A percentile compares a stretch with the other conserved stretches of the same genome.
Conservation (phyloP, 1,284 basidiomycete genomes). For the Flammula alnicola region DNA sequence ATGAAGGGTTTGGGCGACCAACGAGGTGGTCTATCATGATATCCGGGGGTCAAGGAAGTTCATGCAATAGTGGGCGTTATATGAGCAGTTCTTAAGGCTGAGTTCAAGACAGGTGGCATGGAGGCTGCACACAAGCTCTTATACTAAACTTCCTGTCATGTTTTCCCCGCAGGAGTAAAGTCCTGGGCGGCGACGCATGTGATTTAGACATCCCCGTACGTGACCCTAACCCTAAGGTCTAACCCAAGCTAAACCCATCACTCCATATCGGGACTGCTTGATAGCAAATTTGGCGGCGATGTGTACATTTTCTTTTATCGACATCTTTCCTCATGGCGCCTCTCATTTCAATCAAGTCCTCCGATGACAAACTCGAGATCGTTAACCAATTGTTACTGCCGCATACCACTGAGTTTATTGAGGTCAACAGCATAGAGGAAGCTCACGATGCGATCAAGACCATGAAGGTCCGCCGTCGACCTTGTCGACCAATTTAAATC, state of each 20-base stretch:
- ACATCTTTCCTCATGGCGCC: conserved; percentile 22
- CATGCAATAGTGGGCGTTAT: conserved; percentile 9
- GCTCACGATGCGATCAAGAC: conserved; percentile 91
- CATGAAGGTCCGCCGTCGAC: conserved; percentile 71
- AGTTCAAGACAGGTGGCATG: conserved; percentile 14
- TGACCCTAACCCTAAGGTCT: conserved; percentile 29
- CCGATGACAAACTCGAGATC: conserved; percentile 76
- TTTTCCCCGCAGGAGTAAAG: conserved; percentile 3
- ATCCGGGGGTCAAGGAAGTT: conserved; percentile 10
- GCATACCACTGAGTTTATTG: conserved; percentile 76
- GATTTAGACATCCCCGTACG: conserved; percentile 28
- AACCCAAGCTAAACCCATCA: no score
- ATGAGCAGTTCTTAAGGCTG: conserved; percentile 16
- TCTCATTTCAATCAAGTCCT: conserved; percentile 68
- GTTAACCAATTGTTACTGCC: conserved; percentile 87
- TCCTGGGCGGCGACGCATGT: conserved; percentile 40
- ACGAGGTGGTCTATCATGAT: conserved; percentile 85
- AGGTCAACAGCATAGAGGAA: conserved; percentile 74
- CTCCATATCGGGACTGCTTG: conserved; percentile 6
- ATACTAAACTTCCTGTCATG: neutral
- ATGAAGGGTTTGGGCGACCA: conserved; percentile 76
- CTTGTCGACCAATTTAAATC: conserved; percentile 5
- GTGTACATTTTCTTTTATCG: conserved; percentile 4
- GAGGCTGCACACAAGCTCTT: conserved; percentile 2
- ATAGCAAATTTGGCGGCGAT: conserved; percentile 10